Conservation (phyloP, 2,329 filamentous ascomycete species). For the Septoria linicola region DNA sequence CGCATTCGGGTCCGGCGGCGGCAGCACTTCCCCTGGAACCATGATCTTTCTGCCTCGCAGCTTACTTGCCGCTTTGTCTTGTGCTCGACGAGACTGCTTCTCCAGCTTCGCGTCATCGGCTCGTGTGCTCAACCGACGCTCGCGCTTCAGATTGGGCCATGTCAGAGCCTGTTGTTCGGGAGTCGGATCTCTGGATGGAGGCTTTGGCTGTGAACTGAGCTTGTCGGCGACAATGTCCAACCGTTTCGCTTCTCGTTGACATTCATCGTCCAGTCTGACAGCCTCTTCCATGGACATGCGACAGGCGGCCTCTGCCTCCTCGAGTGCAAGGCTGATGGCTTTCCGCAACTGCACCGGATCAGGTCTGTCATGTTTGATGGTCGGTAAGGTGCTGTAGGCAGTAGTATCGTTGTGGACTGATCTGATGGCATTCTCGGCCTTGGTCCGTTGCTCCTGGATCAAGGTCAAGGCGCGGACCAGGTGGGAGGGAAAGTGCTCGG, state of each 20-base stretch:
- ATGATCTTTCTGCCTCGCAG: constrained; percentile 41
- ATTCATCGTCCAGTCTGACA: constrained; percentile 37
- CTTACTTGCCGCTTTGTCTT: constrained; percentile 38
- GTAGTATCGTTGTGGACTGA: constrained; percentile 50
- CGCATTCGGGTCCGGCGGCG: constrained; percentile 46
- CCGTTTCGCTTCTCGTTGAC: constrained; percentile 48
- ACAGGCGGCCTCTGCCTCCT: constrained; percentile 36
- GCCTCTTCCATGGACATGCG: constrained; percentile 40
- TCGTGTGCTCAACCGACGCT: constrained; percentile 33
- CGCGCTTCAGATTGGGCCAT: constrained; percentile 38
- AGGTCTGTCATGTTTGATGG: constrained; percentile 50
- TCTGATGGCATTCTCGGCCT: constrained; percentile 45
- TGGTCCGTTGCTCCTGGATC: constrained; percentile 54
- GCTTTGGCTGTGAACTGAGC: constrained; percentile 60
- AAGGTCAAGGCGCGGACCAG: constrained; percentile 62
- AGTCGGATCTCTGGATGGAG: constrained; percentile 61
- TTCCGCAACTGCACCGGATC: constrained; percentile 53
- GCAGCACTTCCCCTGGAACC: constrained; percentile 46
- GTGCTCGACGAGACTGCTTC: constrained; percentile 28
- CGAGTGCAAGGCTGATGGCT: constrained; percentile 55
- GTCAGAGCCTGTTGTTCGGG: constrained; percentile 40
- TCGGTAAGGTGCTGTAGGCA: constrained; percentile 52
- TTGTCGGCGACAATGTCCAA: constrained; percentile 61
- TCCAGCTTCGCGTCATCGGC: constrained; percentile 32
- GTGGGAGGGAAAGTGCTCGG: constrained; percentile 66